Evolutionary conservation across 2,329 filamentous ascomycete species (phyloP).

Genomic region (Phaeosphaeria sp.): DNA sequence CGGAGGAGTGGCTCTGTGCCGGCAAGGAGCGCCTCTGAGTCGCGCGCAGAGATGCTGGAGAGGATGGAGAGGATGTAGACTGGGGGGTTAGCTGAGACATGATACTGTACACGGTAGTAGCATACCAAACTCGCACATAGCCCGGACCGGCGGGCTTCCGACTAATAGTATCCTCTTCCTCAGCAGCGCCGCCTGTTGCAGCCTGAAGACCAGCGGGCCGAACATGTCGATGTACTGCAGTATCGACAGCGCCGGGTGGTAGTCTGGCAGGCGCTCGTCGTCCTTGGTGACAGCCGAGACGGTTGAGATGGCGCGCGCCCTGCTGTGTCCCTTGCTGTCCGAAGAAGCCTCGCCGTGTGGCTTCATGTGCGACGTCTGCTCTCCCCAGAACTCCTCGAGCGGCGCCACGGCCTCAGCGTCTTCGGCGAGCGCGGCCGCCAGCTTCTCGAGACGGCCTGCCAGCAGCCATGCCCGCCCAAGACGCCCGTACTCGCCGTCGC

Average conservation of each 20-base stretch:
- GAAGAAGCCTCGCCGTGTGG: background rate
- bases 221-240: slow-evolving; percentile 79
- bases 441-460: slow-evolving; percentile 74
- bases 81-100: slow-evolving; percentile 44
- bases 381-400: slow-evolving; percentile 83
- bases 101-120: background rate
- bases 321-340: slow-evolving; percentile 28
- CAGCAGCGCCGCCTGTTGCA: slow-evolving; percentile 85
- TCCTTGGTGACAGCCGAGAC: slow-evolving; percentile 64
- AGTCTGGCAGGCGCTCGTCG: slow-evolving; percentile 73
- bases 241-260: slow-evolving; percentile 88
- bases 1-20: slow-evolving; percentile 67
- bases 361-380: slow-evolving; percentile 47
- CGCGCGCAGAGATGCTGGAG: slow-evolving; percentile 81
- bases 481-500: slow-evolving; percentile 74
- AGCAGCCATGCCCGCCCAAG: slow-evolving; percentile 90
- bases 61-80: slow-evolving; percentile 95
- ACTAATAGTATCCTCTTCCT: slow-evolving; percentile 89
- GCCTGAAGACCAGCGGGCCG: slow-evolving; percentile 88
- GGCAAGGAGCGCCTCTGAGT: slow-evolving; percentile 72
- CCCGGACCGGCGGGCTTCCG: slow-evolving; percentile 82
- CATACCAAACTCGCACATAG: slow-evolving; percentile 87
- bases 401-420: slow-evolving; percentile 68
- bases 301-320: slow-evolving; percentile 54
- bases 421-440: slow-evolving; percentile 70